phyloP scores from a whole-genome alignment of 2,329 filamentous ascomycete genomes.

The Truncatella angustata region DNA sequence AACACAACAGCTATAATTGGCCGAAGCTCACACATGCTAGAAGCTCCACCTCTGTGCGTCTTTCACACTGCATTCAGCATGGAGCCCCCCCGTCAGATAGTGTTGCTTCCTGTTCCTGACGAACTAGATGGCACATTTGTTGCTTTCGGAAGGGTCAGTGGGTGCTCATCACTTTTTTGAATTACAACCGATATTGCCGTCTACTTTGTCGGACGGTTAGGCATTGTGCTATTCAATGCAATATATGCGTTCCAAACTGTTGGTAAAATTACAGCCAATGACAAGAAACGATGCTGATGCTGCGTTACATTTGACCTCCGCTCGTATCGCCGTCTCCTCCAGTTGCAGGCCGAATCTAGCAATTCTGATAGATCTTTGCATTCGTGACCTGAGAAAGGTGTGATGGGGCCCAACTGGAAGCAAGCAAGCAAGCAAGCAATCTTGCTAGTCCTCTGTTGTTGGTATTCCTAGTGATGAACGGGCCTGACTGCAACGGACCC shows the following conservation, averaged over 20 bases:
- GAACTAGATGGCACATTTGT: background rate
- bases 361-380: no score
- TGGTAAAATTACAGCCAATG: background rate
- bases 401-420: background rate
- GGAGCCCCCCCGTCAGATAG: background rate
- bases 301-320: background rate
- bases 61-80: conserved; percentile 8
- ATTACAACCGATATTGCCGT: background rate
- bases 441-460: background rate
- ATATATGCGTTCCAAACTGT: conserved; percentile 2
- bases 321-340: no score
- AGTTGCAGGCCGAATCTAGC: no score
- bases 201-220: background rate
- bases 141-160: background rate
- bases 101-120: background rate
- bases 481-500: no score
- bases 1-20: conserved; percentile 4
- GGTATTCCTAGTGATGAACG: background rate
- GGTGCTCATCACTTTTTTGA: background rate
- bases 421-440: background rate
- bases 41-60: background rate
- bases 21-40: background rate
- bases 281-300: background rate
- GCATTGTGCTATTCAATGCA: background rate
- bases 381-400: background rate